Percentiles rank a stretch among this genome's conserved stretches.
Conservation (phyloP, 768 basidiomycete species). For the Tulasnella sp. region DNA sequence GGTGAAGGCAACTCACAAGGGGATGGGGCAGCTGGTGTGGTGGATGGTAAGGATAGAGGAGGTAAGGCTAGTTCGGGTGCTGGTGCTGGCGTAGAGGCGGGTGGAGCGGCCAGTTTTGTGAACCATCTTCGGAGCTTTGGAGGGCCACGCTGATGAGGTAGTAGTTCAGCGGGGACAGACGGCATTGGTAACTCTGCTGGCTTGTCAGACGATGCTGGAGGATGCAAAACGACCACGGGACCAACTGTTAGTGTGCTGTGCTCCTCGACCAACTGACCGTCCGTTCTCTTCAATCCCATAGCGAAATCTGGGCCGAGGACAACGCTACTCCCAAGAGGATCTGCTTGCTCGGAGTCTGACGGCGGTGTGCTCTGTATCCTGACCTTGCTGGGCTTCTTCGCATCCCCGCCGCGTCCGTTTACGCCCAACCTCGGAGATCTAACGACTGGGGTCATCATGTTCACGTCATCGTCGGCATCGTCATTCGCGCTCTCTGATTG, state of each 20-base stretch:
- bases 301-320: neutral
- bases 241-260: neutral
- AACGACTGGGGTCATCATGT: neutral
- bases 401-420: neutral
- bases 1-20: neutral
- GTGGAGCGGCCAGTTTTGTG: too few relatives aligned
- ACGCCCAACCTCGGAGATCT: neutral
- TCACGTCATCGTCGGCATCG: neutral
- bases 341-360: neutral
- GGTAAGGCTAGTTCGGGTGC: too few relatives aligned
- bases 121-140: too few relatives aligned
- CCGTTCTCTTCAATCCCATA: neutral
- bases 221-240: neutral
- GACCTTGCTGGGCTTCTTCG: slow-evolving; percentile 3
- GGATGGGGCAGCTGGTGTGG: too few relatives aligned
- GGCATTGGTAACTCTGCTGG: too few relatives aligned
- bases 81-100: too few relatives aligned
- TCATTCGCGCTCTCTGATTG: slow-evolving; percentile 10
- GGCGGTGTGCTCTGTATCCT: slow-evolving; percentile 12
- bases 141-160: too few relatives aligned
- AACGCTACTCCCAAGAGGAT: neutral
- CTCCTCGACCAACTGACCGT: neutral
- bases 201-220: neutral
- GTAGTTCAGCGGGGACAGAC: too few relatives aligned
- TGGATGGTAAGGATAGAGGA: too few relatives aligned